Base-by-base conservation (phyloP, 371 early-diverging fungal species). In the Umbelopsis sp. region DNA sequence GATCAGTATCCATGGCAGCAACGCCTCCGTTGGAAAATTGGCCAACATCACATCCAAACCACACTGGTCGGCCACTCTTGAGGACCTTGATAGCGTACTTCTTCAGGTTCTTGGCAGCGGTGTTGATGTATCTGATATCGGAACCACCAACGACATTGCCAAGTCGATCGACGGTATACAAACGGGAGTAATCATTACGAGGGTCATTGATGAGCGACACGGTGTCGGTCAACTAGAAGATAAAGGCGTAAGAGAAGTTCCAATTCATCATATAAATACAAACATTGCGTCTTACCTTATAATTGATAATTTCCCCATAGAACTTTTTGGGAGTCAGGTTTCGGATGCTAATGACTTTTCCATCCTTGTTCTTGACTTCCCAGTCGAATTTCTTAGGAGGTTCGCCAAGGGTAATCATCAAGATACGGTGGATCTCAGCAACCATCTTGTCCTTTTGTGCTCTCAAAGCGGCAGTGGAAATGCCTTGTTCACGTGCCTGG, bases 41-140 rank as follows among this genome's bases (percentile, higher is more conserved):
- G 72, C 92, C 91, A 24, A 93, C 93, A 77, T 94, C 93, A 63
- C 92, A 91, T 9, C 93, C 93, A 69, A 93, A 94, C 94, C 93
- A 93, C 12, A 93, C 93, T 5, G 94, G 93, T 3, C 79, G 76
- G 32, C 89, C 89, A 0, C 82, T 75, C 63, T 86, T 83, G 53
- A 93, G 76, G 29, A 84, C 87, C 24, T 83, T 74, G 53, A 88
- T 74, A 0, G 91, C 91, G 12, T 89, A 78, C 12, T 78, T 67
- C 82, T 94, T 93, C 63, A 92, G 72, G 24, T 76, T 80, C 0
- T 81, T 80, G 6, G 86, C 70, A 0, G 79, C 73, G 16, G 90
- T 80, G 70, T 93, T 93, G 63, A 93, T 78, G 70, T 93, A 91
- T 64, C 85, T 87, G 63, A 93, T 84, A 14, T 78, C 83, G 11